Conservation (phyloP, 768 basidiomycete species). For the Leucocoprinus sp. region DNA sequence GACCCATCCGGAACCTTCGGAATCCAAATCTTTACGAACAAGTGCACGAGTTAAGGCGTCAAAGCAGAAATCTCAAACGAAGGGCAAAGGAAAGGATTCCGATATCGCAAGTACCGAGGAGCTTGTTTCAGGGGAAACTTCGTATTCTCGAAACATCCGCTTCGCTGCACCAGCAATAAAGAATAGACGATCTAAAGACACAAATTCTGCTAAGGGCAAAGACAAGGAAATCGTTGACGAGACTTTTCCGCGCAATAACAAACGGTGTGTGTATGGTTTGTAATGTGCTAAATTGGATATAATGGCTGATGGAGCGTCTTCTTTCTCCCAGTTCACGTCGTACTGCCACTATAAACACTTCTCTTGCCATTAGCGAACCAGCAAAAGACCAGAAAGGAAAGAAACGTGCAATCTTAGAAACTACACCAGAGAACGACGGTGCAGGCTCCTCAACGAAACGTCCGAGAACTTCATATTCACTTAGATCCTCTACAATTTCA, state of each 20-base stretch:
- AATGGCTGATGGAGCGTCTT: slow-evolving; percentile 9
- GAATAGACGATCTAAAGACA: slow-evolving; percentile 49
- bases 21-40: slow-evolving; percentile 55
- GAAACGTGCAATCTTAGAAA: slow-evolving; percentile 79
- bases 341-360: slow-evolving; percentile 31
- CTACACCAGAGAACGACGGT: slow-evolving; percentile 56
- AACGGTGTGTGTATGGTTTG: slow-evolving; percentile 50
- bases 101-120: slow-evolving; percentile 31
- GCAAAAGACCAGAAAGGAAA: slow-evolving; percentile 77
- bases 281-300: slow-evolving; percentile 23
- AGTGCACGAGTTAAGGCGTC: slow-evolving; percentile 73
- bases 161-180: slow-evolving; percentile 29
- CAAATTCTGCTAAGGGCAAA: slow-evolving; percentile 49
- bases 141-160: slow-evolving; percentile 35
- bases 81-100: slow-evolving; percentile 46
- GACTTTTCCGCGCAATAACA: slow-evolving; percentile 36
- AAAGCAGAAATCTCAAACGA: slow-evolving; percentile 59
- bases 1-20: slow-evolving; percentile 30
- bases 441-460: slow-evolving; percentile 55
- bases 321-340: slow-evolving; percentile 47
- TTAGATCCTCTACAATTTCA: slow-evolving; percentile 50
- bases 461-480: slow-evolving; percentile 55
- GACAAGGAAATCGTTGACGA: slow-evolving; percentile 53
- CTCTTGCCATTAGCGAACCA: slow-evolving; percentile 71
- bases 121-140: slow-evolving; percentile 24